A percentile compares a stretch with the other conserved stretches of the same genome.
Evolutionary conservation across 805 yeast species (phyloP).

Genomic region (Clavispora fructus): DNA sequence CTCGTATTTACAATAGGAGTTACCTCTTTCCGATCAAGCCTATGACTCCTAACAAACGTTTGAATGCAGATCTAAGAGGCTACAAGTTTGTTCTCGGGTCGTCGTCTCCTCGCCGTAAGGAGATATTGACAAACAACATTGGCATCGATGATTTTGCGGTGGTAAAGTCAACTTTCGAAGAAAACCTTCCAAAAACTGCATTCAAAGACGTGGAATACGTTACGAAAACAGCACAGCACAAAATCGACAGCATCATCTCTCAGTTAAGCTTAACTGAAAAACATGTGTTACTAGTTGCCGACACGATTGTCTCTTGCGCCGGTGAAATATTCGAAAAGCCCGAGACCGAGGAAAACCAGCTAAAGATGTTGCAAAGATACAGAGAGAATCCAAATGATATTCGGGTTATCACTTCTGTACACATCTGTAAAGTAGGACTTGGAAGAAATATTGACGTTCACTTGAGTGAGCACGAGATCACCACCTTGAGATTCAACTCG

Average conservation of each 20-base stretch:
- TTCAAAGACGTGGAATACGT: slow-evolving; percentile 55
- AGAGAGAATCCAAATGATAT: slow-evolving; percentile 13
- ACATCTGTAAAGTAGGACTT: slow-evolving; percentile 12
- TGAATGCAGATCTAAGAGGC: background rate
- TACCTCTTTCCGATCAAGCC: background rate
- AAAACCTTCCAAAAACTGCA: slow-evolving; percentile 56
- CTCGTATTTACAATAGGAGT: no score
- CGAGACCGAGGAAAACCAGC: slow-evolving; percentile 20
- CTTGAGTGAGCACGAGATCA: slow-evolving; percentile 22
- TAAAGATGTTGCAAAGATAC: slow-evolving; percentile 25
- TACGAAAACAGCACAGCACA: slow-evolving; percentile 58
- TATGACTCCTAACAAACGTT: background rate
- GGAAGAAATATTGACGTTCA: background rate
- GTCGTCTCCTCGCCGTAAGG: slow-evolving; percentile 73
- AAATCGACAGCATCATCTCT: slow-evolving; percentile 58
- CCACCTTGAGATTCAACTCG: slow-evolving; percentile 45
- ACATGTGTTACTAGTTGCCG: slow-evolving; percentile 55
- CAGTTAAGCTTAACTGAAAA: slow-evolving; percentile 21
- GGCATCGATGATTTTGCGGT: slow-evolving; percentile 41
- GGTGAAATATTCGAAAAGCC: slow-evolving; percentile 80
- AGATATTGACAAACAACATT: slow-evolving; percentile 56
- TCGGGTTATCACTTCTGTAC: slow-evolving; percentile 32
- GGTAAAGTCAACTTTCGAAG: slow-evolving; percentile 67
- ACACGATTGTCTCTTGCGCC: slow-evolving; percentile 64
- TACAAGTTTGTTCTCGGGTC: slow-evolving; percentile 64